A percentile compares a stretch with the other conserved stretches of the same genome.
Conservation (phyloP, 78 protist species). For the Monocercomonoides exilis region DNA sequence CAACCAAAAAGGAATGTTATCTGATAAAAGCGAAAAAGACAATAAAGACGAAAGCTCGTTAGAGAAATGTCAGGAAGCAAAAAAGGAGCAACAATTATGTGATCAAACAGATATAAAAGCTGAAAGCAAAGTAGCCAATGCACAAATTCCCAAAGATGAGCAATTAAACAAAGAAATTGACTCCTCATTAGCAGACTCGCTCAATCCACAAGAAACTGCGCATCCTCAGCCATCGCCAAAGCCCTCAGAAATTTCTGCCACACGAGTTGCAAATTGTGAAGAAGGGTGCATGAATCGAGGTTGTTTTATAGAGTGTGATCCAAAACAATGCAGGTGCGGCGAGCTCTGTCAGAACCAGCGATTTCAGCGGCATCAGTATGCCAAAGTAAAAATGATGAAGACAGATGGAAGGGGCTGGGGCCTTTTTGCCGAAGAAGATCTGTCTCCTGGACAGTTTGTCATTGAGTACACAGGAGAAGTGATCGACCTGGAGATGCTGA, state of each 20-base stretch:
- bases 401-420: constrained; percentile 59
- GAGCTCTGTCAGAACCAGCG: not conserved
- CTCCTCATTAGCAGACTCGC: not conserved
- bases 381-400: constrained; percentile 1
- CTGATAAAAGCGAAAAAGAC: no score
- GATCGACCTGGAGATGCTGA: constrained; percentile 14
- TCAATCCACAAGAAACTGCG: not conserved
- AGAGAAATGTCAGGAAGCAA: no score
- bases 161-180: not conserved
- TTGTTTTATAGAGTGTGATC: not conserved
- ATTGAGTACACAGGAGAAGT: constrained; percentile 70
- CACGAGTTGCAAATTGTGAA: not conserved
- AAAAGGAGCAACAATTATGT: no score
- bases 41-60: no score
- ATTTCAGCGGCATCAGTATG: not conserved
- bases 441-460: constrained; percentile 31
- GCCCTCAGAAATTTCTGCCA: not conserved
- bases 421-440: constrained; percentile 18
- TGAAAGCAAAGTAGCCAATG: not conserved
- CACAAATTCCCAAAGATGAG: not conserved
- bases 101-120: no score
- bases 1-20: no score
- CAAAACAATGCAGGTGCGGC: not conserved
- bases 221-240: not conserved
- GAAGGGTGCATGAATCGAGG: not conserved